Conservation (phyloP, 805 yeast species). For the Yamadazyma sp. region DNA sequence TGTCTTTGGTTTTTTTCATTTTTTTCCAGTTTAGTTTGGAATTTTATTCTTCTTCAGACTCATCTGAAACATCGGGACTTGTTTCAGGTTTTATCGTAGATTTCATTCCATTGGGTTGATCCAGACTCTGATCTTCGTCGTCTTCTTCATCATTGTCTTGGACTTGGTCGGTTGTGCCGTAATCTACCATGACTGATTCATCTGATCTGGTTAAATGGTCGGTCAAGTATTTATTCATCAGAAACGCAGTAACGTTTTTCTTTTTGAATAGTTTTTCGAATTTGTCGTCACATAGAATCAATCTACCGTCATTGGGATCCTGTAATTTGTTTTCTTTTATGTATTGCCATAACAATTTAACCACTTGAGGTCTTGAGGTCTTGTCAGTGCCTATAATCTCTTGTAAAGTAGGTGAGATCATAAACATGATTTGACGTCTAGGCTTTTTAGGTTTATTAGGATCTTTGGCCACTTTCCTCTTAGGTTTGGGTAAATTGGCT, state of each 20-base stretch:
- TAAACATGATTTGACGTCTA: constrained; percentile 42
- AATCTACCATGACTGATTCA: constrained; percentile 12
- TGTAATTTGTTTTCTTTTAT: constrained; percentile 62
- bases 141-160: too few relatives aligned
- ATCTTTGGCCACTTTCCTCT: constrained; percentile 8
- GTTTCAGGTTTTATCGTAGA: too few relatives aligned
- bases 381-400: constrained; percentile 41
- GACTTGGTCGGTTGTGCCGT: background rate
- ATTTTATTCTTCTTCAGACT: background rate
- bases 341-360: constrained; percentile 67
- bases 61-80: background rate
- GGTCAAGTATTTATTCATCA: constrained; percentile 53
- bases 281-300: constrained; percentile 60
- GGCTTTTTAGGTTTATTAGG: constrained; percentile 22
- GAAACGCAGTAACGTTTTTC: constrained; percentile 49
- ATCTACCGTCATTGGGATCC: constrained; percentile 63
- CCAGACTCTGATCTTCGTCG: too few relatives aligned
- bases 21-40: too few relatives aligned
- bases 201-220: constrained; percentile 46
- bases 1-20: too few relatives aligned
- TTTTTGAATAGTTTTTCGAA: constrained; percentile 58
- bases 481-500: constrained; percentile 3
- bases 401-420: constrained; percentile 50
- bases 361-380: constrained; percentile 67
- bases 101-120: too few relatives aligned